These are phyloP conservation scores for Periconia digitata DNA, from an alignment of 2,329 filamentous ascomycete genomes.

Conservation along the genomic window DNA sequence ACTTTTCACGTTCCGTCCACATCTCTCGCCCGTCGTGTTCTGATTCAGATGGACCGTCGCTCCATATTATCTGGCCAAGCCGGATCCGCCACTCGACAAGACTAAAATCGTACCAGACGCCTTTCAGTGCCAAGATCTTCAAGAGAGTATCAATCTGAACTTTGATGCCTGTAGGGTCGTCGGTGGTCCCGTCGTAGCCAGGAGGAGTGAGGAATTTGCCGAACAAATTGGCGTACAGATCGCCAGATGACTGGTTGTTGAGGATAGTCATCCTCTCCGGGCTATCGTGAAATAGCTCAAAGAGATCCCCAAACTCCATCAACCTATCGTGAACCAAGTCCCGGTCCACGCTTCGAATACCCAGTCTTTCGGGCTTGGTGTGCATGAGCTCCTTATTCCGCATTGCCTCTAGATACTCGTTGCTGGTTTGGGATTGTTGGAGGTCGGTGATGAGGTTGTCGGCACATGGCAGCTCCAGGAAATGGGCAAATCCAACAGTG, in stretches of 20 bases:
- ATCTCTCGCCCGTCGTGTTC: constrained; percentile 24
- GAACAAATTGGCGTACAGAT: constrained; percentile 51
- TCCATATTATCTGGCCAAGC: constrained; percentile 73
- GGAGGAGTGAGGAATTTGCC: constrained; percentile 47
- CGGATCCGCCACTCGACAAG: constrained; percentile 74
- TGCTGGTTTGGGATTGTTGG: constrained; percentile 49
- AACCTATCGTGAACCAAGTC: constrained; percentile 38
- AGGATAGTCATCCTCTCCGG: constrained; percentile 57
- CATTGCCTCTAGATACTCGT: constrained; percentile 27
- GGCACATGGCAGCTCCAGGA: constrained; percentile 65
- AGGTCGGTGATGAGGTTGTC: constrained; percentile 62
- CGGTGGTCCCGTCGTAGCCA: constrained; percentile 44
- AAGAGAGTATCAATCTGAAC: constrained; percentile 71
- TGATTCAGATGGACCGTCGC: constrained; percentile 30
- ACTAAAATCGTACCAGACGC: constrained; percentile 75
- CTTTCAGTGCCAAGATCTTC: constrained; percentile 64
- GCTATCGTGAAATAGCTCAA: constrained; percentile 55
- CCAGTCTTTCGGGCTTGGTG: constrained; percentile 39
- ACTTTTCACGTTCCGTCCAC: constrained; percentile 53
- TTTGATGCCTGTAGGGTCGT: constrained; percentile 62
- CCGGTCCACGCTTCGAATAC: constrained; percentile 39
- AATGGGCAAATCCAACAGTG: constrained; percentile 69
- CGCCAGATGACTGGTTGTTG: constrained; percentile 54
- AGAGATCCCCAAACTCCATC: constrained; percentile 52
- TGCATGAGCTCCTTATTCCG: constrained; percentile 51